These are phyloP conservation scores for Pestalotiopsis sp. DNA, from an alignment of 2,329 filamentous ascomycete genomes.

Conservation along the genomic window DNA sequence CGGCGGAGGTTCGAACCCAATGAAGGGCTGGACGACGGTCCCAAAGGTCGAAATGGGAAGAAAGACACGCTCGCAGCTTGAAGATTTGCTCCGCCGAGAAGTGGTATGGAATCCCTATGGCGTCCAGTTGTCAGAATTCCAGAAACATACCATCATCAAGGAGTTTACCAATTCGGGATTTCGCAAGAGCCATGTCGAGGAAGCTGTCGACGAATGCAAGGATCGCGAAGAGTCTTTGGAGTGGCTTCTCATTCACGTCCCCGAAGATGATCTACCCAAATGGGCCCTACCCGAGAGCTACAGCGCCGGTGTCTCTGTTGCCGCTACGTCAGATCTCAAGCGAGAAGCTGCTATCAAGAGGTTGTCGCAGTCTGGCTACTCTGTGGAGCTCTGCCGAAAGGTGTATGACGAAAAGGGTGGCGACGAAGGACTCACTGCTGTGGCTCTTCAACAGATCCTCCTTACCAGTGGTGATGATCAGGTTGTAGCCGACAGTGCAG, in stretches of 20 bases:
- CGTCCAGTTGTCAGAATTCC: conserved; percentile 61
- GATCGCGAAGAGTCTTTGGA: conserved; percentile 91
- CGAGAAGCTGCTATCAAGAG: conserved; percentile 82
- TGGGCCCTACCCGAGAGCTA: conserved; percentile 95
- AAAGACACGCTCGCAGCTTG: conserved; percentile 76
- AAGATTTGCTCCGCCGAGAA: conserved; percentile 75
- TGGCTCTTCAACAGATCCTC: conserved; percentile 74
- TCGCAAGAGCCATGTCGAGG: conserved; percentile 83
- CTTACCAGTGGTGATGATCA: conserved; percentile 46
- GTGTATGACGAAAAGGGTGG: conserved; percentile 70
- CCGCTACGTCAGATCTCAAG: conserved; percentile 72
- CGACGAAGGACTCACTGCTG: conserved; percentile 77
- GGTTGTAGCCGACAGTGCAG: conserved; percentile 32
- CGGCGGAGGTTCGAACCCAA: conserved; percentile 43
- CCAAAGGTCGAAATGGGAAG: conserved; percentile 94
- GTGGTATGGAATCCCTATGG: conserved; percentile 86
- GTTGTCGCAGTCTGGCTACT: conserved; percentile 81
- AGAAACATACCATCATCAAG: conserved; percentile 64
- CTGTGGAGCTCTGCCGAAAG: conserved; percentile 78
- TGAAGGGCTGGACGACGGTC: conserved; percentile 79
- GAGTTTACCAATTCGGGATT: conserved; percentile 83
- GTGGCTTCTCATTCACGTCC: conserved; percentile 95
- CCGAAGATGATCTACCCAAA: conserved; percentile 90
- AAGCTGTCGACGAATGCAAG: conserved; percentile 85
- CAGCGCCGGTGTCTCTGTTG: conserved; percentile 85